Percentiles rank a stretch among this genome's conserved stretches.
phyloP scores from a whole-genome alignment of 2,329 filamentous ascomycete species.

The Colletotrichum theobromicola region DNA sequence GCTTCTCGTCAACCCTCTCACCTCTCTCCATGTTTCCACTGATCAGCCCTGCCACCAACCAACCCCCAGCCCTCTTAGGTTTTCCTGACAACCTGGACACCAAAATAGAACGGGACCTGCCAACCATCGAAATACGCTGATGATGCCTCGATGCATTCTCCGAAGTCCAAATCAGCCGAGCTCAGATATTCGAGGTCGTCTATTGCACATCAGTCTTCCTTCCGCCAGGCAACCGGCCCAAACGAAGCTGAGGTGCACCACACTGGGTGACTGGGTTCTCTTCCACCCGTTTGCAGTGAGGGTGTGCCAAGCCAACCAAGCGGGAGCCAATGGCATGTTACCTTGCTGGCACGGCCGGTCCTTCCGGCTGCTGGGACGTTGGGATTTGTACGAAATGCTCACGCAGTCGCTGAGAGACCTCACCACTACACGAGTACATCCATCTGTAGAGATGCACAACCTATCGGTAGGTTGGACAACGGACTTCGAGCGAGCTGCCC shows the following conservation, averaged over 20 bases:
- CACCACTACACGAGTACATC: background rate
- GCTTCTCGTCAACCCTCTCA: conserved; percentile 3
- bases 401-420: background rate
- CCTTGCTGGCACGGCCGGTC: background rate
- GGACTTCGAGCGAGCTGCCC: background rate
- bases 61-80: background rate
- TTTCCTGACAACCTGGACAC: background rate
- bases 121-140: background rate
- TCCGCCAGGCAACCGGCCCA: background rate
- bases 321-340: background rate
- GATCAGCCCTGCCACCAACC: background rate
- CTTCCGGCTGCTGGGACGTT: background rate
- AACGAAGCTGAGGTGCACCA: background rate
- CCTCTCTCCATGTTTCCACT: conserved; percentile 7
- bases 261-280: background rate
- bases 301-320: background rate
- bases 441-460: background rate
- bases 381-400: background rate
- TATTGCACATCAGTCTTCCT: background rate
- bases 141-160: background rate
- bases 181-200: background rate
- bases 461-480: background rate
- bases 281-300: background rate
- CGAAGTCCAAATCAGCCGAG: background rate
- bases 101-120: conserved; percentile 2